Base-by-base conservation (phyloP, 2,329 filamentous ascomycete species). In the Lachnellula occidentalis region DNA sequence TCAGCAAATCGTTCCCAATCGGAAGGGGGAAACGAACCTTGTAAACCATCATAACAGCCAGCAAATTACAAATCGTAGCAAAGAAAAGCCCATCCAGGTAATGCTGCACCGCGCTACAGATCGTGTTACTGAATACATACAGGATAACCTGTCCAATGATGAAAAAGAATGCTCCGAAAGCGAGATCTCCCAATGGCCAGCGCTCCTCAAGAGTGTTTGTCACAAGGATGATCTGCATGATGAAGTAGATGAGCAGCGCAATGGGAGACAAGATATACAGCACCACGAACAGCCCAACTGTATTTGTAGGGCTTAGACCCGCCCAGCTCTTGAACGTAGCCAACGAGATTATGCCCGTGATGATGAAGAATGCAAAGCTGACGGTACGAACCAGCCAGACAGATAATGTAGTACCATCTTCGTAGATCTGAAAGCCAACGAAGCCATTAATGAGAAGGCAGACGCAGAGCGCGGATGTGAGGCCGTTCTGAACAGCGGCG, bases 31-130 rank as follows among this genome's bases (percentile, higher is more conserved):
- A 53, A 67, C 75, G 59, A 72, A 86, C 90, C 87, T 99, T 99
- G 81, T 99, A 99, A 37, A 99, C 86, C 94, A 97, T 99, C 94
- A 99, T 99, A 58, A 99, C 92, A 12, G 86, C 90, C 43, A 99
- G 77, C 45, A 99, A 74, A 69, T 99, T 99, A 76, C 91, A 94
- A 53, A 92, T 85, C 0, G 92, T 96, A 4, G 91, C 90, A 68
- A 99, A 92, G 75, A 97, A 95, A 47, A 97, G 74, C 0, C 92
- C 92, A 67, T 99, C 94, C 48, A 99, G 74, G 69, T 97, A 99
- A 72, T 99, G 94, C 72, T 90, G 85, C 39, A 92, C 84, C 46
- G 83, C 82, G 50, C 86, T 80, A 76, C 94, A 99, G 66, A 99
- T 92, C 59, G 80, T 83, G 61, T 86, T 79, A 74, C 90, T 94